Conservation (phyloP, 2,329 filamentous ascomycete genomes). For the Talaromyces islandicus region DNA sequence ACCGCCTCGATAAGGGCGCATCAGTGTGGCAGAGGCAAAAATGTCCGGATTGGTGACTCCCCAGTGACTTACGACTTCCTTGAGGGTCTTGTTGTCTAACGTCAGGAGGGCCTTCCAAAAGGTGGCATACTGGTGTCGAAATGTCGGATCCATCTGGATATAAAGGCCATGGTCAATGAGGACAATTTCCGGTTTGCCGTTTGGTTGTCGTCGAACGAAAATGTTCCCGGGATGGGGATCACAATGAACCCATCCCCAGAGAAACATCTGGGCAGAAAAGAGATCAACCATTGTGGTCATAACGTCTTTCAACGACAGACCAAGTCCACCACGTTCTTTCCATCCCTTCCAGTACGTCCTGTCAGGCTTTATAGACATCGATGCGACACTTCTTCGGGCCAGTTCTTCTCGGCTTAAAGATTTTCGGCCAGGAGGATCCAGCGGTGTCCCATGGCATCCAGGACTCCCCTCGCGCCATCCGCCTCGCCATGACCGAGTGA, state of each 20-base stretch:
- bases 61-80: slow-evolving; percentile 69
- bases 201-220: slow-evolving; percentile 80
- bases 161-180: slow-evolving; percentile 97
- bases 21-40: slow-evolving; percentile 82
- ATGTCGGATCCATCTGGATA: slow-evolving; percentile 77
- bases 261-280: slow-evolving; percentile 96
- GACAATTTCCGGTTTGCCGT: slow-evolving; percentile 80
- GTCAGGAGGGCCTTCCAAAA: slow-evolving; percentile 95
- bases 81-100: slow-evolving; percentile 80
- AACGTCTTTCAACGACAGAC: slow-evolving; percentile 73
- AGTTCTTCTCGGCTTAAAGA: slow-evolving; percentile 42
- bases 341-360: slow-evolving; percentile 71
- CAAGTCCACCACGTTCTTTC: slow-evolving; percentile 70
- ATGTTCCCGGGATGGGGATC: slow-evolving; percentile 97
- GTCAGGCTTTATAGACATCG: slow-evolving; percentile 67
- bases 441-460: slow-evolving; percentile 62
- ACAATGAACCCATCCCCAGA: slow-evolving; percentile 92
- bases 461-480: slow-evolving; percentile 70
- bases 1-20: slow-evolving; percentile 86
- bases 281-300: slow-evolving; percentile 97
- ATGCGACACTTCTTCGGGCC: slow-evolving; percentile 16
- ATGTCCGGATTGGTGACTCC: slow-evolving; percentile 84
- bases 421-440: slow-evolving; percentile 50
- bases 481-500: slow-evolving; percentile 72
- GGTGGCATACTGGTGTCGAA: slow-evolving; percentile 76